These are phyloP conservation scores for Crithidia brevicula DNA, from an alignment of 208 protist genomes.

Conservation along the genomic window DNA sequence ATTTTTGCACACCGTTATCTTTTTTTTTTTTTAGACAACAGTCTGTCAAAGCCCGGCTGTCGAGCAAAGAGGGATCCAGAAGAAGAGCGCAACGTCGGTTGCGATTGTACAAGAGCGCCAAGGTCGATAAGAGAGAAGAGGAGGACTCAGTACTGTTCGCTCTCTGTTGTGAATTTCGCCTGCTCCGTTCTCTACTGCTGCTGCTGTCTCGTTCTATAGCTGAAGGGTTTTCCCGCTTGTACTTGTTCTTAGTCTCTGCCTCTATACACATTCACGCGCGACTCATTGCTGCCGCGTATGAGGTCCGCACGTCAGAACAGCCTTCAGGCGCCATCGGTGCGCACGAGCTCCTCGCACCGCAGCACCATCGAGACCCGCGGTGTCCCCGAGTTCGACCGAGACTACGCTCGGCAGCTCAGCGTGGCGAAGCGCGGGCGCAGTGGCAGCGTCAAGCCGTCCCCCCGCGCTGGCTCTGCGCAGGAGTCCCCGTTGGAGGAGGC, in stretches of 20 bases:
- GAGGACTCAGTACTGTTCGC: too few relatives aligned
- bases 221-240: too few relatives aligned
- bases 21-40: too few relatives aligned
- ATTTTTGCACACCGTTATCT: too few relatives aligned
- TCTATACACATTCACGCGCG: neutral
- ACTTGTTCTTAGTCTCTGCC: conserved; percentile 1
- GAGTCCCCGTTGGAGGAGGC: neutral
- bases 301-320: neutral
- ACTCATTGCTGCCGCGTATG: neutral
- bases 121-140: too few relatives aligned
- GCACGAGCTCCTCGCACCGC: conserved; percentile 56
- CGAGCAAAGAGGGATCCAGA: too few relatives aligned
- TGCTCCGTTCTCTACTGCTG: too few relatives aligned
- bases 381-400: conserved; percentile 58
- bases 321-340: conserved; percentile 17
- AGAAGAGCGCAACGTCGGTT: too few relatives aligned
- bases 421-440: conserved; percentile 41
- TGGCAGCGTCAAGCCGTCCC: conserved; percentile 28
- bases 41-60: too few relatives aligned
- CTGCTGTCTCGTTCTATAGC: too few relatives aligned
- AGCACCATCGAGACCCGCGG: conserved; percentile 69
- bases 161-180: too few relatives aligned
- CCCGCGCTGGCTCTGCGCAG: neutral
- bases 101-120: too few relatives aligned
- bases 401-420: conserved; percentile 56